Percentiles rank a stretch among this genome's conserved stretches.
Evolutionary conservation across 2,329 filamentous ascomycete genomes (phyloP).

Genomic region (Bipolaris cookei): DNA sequence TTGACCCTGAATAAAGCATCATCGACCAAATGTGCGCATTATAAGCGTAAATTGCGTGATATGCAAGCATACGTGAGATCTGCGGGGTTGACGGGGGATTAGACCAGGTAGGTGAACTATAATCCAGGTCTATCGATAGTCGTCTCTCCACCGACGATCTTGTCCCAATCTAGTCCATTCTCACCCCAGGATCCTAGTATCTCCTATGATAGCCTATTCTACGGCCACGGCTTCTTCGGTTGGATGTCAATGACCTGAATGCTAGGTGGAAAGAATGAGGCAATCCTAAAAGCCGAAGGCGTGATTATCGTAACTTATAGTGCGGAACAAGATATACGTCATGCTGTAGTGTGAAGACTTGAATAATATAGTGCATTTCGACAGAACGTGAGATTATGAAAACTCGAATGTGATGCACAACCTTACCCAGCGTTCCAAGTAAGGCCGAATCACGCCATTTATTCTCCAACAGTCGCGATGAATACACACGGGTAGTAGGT

Average conservation of each 20-base stretch:
- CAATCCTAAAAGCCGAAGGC: neutral
- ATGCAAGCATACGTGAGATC: neutral
- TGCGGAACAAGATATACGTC: neutral
- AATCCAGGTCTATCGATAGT: neutral
- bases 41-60: conserved; percentile 15
- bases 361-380: neutral
- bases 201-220: neutral
- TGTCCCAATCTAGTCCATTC: neutral
- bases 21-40: neutral
- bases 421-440: neutral
- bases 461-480: neutral
- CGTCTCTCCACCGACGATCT: neutral
- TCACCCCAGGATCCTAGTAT: neutral
- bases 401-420: neutral
- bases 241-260: neutral
- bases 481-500: neutral
- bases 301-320: neutral
- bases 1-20: neutral
- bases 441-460: conserved; percentile 7
- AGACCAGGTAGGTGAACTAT: neutral
- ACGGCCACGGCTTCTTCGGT: neutral
- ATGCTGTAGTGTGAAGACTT: neutral
- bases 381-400: too few relatives aligned
- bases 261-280: neutral
- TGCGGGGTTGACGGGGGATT: neutral